Percentiles rank a stretch among this genome's conserved stretches.
These are phyloP conservation scores for Thamnidium elegans DNA, from an alignment of 192 early-diverging fungal species.

Conservation along the genomic window DNA sequence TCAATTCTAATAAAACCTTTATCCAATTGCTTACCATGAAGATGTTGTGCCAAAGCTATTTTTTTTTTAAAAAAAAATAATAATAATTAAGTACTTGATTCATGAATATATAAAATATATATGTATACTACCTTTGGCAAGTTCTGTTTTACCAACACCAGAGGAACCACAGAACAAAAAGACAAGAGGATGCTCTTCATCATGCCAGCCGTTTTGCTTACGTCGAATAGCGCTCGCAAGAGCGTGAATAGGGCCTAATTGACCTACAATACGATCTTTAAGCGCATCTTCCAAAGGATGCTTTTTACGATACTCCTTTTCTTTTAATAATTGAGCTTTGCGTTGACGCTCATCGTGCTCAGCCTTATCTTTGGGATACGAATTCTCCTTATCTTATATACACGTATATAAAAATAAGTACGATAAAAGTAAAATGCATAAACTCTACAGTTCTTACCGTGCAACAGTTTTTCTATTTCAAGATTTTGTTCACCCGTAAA, in stretches of 20 bases:
- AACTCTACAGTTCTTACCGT: background rate
- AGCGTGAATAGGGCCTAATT: constrained; percentile 42
- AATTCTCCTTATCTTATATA: constrained; percentile 24
- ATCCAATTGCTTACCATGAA: constrained; percentile 38
- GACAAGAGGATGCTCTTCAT: constrained; percentile 46
- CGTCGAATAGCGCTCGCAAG: constrained; percentile 45
- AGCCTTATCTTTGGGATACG: constrained; percentile 27
- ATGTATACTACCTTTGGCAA: constrained; percentile 34
- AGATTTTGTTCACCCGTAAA: constrained; percentile 33
- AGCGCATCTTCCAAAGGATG: constrained; percentile 42
- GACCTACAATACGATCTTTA: constrained; percentile 39
- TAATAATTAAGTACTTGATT: background rate
- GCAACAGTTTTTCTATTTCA: constrained; percentile 27
- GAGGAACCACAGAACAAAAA: constrained; percentile 46
- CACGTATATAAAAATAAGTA: background rate
- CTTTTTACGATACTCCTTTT: constrained; percentile 37
- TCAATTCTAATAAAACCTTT: constrained; percentile 45
- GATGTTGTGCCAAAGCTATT: constrained; percentile 32
- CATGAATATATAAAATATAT: background rate
- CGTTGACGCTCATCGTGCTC: constrained; percentile 22
- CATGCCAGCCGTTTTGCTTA: constrained; percentile 50
- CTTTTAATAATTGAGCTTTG: constrained; percentile 19
- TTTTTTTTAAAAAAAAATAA: background rate
- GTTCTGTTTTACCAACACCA: constrained; percentile 45
- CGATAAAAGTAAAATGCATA: background rate